Conservation (phyloP, 768 basidiomycete species). For the Mrakia frigida region DNA sequence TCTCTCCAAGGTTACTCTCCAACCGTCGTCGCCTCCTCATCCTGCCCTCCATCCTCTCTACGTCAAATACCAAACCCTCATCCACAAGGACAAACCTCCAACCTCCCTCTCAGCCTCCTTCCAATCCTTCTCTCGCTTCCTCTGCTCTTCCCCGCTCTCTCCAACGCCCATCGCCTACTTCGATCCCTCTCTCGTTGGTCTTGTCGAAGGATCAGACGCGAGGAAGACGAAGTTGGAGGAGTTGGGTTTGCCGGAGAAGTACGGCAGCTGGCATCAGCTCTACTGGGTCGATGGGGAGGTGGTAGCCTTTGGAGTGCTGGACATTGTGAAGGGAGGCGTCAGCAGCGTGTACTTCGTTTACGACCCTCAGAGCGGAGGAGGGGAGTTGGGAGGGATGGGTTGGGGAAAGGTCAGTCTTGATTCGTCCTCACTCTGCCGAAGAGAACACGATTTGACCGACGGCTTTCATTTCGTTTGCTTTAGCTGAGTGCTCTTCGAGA, state of each 20-base stretch:
- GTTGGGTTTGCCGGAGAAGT: conserved; percentile 13
- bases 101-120: conserved; percentile 5
- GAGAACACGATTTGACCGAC: neutral
- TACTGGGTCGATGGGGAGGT: conserved; percentile 62
- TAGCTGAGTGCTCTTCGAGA: conserved; percentile 84
- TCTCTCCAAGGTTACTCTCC: conserved; percentile 18
- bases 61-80: conserved; percentile 22
- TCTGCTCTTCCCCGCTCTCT: conserved; percentile 30
- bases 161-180: neutral
- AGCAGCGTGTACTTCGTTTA: conserved; percentile 87
- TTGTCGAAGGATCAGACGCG: neutral
- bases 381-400: conserved; percentile 60
- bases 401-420: conserved; percentile 62
- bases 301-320: conserved; percentile 80
- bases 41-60: conserved; percentile 23
- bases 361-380: conserved; percentile 46
- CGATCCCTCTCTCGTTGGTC: neutral
- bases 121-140: conserved; percentile 27
- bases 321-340: conserved; percentile 80
- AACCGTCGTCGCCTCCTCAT: conserved; percentile 28
- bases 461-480: neutral
- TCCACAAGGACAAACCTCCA: conserved; percentile 22
- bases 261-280: conserved; percentile 27
- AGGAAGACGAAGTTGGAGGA: neutral
- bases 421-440: no score